Evolutionary conservation across 495 filamentous ascomycete species (phyloP).

Genomic region (Xylaria castorea): DNA sequence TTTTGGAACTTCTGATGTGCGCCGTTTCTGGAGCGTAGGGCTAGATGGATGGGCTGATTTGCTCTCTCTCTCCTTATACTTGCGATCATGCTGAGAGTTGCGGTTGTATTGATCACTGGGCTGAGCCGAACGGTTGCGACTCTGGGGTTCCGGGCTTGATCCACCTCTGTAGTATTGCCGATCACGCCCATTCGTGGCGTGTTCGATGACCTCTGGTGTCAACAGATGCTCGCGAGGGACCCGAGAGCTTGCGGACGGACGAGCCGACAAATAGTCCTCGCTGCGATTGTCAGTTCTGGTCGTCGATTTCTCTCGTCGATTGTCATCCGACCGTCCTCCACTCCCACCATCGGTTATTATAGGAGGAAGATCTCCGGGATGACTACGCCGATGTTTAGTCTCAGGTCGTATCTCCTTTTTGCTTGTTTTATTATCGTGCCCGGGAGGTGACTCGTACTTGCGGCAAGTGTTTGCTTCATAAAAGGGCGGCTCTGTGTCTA

Average conservation of each 20-base stretch:
- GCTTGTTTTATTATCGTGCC: slow-evolving; percentile 34
- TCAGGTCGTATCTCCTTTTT: slow-evolving; percentile 31
- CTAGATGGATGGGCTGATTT: slow-evolving; percentile 30
- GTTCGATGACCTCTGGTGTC: slow-evolving; percentile 45
- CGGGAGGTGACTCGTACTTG: slow-evolving; percentile 40
- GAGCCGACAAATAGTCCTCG: slow-evolving; percentile 44
- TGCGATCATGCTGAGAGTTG: slow-evolving; percentile 32
- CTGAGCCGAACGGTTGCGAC: slow-evolving; percentile 36
- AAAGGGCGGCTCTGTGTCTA: slow-evolving; percentile 28
- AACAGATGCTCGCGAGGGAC: slow-evolving; percentile 28
- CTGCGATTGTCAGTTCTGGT: slow-evolving; percentile 37
- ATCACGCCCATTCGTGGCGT: slow-evolving; percentile 46
- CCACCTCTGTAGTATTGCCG: slow-evolving; percentile 47
- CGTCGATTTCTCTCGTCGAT: slow-evolving; percentile 36
- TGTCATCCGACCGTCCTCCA: slow-evolving; percentile 26
- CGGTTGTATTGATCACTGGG: slow-evolving; percentile 33
- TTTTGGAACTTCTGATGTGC: slow-evolving; percentile 34
- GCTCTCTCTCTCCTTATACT: slow-evolving; percentile 33
- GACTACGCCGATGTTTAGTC: slow-evolving; percentile 34
- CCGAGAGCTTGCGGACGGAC: slow-evolving; percentile 29
- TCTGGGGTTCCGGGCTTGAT: slow-evolving; percentile 29
- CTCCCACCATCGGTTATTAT: slow-evolving; percentile 36
- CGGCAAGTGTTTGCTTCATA: slow-evolving; percentile 54
- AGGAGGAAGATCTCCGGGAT: slow-evolving; percentile 37
- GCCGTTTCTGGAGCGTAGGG: slow-evolving; percentile 38